A percentile compares a stretch with the other conserved stretches of the same genome.
Conservation (phyloP, 2,329 filamentous ascomycete species). For the Ceratocystis smalleyi region DNA sequence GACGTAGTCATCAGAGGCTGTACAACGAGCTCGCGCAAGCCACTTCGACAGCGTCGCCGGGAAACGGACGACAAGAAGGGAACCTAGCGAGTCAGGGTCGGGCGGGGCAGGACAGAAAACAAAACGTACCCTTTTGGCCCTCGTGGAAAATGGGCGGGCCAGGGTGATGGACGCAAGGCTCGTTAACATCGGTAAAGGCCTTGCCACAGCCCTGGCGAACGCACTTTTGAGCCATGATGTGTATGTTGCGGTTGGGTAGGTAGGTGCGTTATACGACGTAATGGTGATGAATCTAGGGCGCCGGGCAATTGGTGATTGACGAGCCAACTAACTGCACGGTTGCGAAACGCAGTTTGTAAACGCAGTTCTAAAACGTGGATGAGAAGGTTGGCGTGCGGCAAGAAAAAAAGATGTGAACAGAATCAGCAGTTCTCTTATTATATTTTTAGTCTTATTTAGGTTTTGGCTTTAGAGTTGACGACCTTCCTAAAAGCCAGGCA, state of each 20-base stretch:
- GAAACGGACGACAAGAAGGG: background rate
- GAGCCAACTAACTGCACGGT: background rate
- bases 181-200: conserved; percentile 56
- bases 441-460: background rate
- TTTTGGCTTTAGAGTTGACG: background rate
- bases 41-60: background rate
- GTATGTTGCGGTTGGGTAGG: background rate
- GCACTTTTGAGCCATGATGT: conserved; percentile 62
- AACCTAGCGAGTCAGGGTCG: background rate
- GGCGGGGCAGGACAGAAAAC: background rate
- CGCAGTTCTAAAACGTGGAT: background rate
- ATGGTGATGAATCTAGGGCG: background rate
- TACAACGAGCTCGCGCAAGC: background rate
- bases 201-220: conserved; percentile 95
- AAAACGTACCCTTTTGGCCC: conserved; percentile 79
- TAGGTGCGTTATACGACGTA: too few species aligned
- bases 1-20: conserved; percentile 16
- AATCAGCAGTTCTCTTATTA: background rate
- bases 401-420: background rate
- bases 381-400: background rate
- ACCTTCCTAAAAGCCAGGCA: background rate
- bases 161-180: conserved; percentile 81
- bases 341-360: background rate
- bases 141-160: conserved; percentile 93
- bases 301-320: background rate